Percentiles rank a stretch among this genome's conserved stretches.
phyloP scores from a whole-genome alignment of 768 basidiomycete species.

The Mycena maculata region DNA sequence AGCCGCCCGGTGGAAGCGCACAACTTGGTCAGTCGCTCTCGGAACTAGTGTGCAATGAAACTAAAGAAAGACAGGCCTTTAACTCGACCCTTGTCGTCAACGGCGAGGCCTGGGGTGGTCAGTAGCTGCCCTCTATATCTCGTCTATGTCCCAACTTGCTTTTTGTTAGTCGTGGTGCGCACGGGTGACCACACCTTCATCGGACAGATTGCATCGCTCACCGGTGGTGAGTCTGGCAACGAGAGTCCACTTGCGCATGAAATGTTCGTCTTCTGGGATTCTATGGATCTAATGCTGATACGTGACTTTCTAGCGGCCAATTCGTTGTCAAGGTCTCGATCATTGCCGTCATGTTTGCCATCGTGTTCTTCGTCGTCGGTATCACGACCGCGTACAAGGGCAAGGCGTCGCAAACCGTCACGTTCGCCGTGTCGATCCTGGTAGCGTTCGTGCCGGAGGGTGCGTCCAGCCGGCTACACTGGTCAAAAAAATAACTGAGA shows the following conservation, averaged over 20 bases:
- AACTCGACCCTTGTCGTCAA: constrained; percentile 77
- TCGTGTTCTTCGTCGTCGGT: constrained; percentile 75
- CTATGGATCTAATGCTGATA: constrained; percentile 3
- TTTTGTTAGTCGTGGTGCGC: constrained; percentile 64
- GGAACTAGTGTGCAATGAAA: background rate
- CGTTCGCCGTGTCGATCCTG: constrained; percentile 63
- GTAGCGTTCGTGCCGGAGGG: constrained; percentile 62
- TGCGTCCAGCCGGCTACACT: background rate
- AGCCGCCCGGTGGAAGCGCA: constrained; percentile 71
- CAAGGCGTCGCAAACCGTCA: constrained; percentile 67
- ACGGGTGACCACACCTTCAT: constrained; percentile 77
- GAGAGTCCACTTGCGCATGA: constrained; percentile 74
- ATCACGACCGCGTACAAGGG: constrained; percentile 76
- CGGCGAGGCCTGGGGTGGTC: constrained; percentile 78
- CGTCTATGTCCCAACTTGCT: constrained; percentile 3
- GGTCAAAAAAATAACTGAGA: constrained; percentile 24
- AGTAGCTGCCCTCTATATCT: constrained; percentile 37
- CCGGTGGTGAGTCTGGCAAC: constrained; percentile 72
- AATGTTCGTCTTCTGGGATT: constrained; percentile 56
- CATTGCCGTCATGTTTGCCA: constrained; percentile 70
- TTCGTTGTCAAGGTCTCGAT: constrained; percentile 73
- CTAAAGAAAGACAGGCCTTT: constrained; percentile 59
- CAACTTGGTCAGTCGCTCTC: constrained; percentile 59
- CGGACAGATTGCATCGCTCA: constrained; percentile 76
- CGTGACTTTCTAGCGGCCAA: constrained; percentile 51